phyloP scores from a whole-genome alignment of 2,329 filamentous ascomycete genomes.

The Hypoxylon sp. region DNA sequence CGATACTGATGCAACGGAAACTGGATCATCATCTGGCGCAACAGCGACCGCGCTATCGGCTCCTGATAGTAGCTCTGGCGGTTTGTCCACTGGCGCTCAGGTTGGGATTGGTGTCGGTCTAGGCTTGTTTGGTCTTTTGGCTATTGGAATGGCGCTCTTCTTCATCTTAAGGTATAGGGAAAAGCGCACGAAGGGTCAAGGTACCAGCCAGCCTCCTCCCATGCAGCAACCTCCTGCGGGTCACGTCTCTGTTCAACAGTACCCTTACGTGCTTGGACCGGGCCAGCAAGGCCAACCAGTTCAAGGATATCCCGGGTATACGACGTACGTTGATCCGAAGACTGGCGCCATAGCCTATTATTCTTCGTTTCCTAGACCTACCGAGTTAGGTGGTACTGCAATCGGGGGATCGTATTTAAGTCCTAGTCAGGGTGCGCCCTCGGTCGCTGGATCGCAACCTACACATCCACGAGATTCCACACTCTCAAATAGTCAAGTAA shows the following conservation, averaged over 20 bases:
- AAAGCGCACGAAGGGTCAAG: slow-evolving; percentile 12
- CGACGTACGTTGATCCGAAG: slow-evolving; percentile 34
- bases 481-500: slow-evolving; percentile 9
- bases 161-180: slow-evolving; percentile 36
- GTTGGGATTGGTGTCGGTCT: slow-evolving; percentile 39
- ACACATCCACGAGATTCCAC: slow-evolving; percentile 1
- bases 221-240: slow-evolving; percentile 17
- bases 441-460: slow-evolving; percentile 8
- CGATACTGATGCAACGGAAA: slow-evolving; percentile 9
- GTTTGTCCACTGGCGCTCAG: slow-evolving; percentile 26
- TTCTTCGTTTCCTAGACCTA: slow-evolving; percentile 24
- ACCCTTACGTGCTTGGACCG: slow-evolving; percentile 21
- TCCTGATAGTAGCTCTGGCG: not conserved
- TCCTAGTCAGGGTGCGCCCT: slow-evolving; percentile 8
- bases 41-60: not conserved
- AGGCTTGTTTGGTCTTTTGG: slow-evolving; percentile 29
- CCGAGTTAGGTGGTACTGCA: slow-evolving; percentile 18
- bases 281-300: slow-evolving; percentile 16
- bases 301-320: slow-evolving; percentile 25
- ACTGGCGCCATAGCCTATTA: slow-evolving; percentile 25
- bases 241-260: slow-evolving; percentile 20
- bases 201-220: not conserved
- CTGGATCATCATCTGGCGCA: slow-evolving; percentile 8
- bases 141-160: slow-evolving; percentile 19
- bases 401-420: slow-evolving; percentile 6